Conservation (phyloP, 148 eudicot genomes). For the Persicaria tinctoria region DNA sequence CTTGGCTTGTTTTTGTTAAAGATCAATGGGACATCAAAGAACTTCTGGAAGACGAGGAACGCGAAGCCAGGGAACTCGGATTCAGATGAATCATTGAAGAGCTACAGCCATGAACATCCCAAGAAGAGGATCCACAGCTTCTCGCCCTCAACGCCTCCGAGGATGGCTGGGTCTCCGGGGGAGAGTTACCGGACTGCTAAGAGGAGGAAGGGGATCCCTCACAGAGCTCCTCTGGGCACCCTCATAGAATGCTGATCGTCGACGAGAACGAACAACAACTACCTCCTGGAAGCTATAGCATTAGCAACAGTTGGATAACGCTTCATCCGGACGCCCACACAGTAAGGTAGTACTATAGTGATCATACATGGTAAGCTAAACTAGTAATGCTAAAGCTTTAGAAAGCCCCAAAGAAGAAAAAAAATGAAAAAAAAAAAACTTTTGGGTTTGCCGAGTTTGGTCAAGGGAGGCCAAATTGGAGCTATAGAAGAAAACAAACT, state of each 20-base stretch:
- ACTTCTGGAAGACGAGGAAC: slow-evolving; percentile 18
- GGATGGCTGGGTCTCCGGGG: slow-evolving; percentile 11
- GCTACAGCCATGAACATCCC: neutral
- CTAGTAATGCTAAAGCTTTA: neutral
- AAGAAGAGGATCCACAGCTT: slow-evolving; percentile 28
- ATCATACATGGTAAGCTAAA: neutral
- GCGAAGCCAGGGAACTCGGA: neutral
- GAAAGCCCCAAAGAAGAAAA: neutral
- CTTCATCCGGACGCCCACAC: too few relatives aligned
- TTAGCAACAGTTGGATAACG: neutral
- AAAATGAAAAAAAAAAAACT: neutral
- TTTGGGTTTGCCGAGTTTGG: slow-evolving; percentile 1
- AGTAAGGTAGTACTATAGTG: neutral
- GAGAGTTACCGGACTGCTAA: slow-evolving; percentile 22
- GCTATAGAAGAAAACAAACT: neutral
- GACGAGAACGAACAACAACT: neutral
- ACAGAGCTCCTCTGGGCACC: slow-evolving; percentile 30
- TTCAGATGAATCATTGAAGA: slow-evolving; percentile 23
- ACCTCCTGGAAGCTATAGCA: neutral
- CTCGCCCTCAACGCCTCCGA: slow-evolving; percentile 29
- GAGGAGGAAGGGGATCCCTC: slow-evolving; percentile 33
- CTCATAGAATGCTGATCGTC: slow-evolving; percentile 25
- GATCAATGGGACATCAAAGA: slow-evolving; percentile 31
- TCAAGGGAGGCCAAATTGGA: neutral
- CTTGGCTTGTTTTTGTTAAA: neutral